Percentiles rank a stretch among this genome's conserved stretches.
These are phyloP conservation scores for Penicillium samsonianum DNA, from an alignment of 495 filamentous ascomycete genomes.

Conservation along the genomic window DNA sequence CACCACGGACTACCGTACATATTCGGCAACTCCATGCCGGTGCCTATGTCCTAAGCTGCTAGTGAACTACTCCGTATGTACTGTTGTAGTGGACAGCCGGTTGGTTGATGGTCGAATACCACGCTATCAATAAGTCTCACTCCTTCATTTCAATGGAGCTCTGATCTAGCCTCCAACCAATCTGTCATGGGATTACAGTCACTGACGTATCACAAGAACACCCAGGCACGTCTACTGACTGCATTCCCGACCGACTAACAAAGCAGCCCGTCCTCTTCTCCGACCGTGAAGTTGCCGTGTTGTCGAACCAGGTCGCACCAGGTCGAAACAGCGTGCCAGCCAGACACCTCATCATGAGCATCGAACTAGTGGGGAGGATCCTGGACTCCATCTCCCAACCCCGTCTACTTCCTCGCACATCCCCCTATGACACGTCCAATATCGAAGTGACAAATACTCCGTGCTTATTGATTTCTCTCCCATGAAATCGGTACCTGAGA, in stretches of 20 bases:
- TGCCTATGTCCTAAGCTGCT: too few relatives aligned
- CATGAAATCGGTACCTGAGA: neutral
- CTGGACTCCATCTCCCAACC: neutral
- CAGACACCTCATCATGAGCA: neutral
- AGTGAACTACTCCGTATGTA: too few relatives aligned
- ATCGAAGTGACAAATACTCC: neutral
- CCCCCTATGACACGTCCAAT: neutral
- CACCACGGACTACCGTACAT: too few relatives aligned
- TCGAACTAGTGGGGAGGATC: neutral
- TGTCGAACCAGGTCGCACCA: neutral
- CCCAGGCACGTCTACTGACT: neutral
- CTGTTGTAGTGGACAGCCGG: too few relatives aligned
- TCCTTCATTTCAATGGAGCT: neutral
- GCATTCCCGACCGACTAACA: neutral
- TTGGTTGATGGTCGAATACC: neutral
- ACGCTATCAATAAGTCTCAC: constrained; percentile 2
- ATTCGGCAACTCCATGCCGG: neutral
- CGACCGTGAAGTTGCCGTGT: neutral
- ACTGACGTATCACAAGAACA: neutral
- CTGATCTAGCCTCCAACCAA: neutral
- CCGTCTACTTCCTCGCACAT: neutral
- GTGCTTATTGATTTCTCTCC: neutral
- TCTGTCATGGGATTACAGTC: neutral
- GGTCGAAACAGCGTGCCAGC: neutral
- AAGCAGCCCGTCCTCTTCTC: neutral